These are phyloP conservation scores for Hordeum marinum DNA, from an alignment of 176 grass and related monocot genomes.

Conservation along the genomic window DNA sequence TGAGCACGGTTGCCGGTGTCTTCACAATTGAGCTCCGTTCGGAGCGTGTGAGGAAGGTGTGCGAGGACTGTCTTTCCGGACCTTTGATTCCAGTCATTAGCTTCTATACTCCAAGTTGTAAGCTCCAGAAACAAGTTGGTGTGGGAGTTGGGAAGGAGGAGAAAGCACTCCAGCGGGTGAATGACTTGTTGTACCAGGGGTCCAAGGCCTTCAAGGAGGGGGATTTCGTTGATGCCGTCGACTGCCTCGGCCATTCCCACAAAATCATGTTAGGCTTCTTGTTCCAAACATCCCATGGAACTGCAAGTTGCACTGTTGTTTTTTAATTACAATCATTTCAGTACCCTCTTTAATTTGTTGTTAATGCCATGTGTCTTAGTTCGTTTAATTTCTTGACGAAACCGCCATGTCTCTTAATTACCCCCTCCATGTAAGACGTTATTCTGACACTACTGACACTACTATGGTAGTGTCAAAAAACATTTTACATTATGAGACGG, in stretches of 20 bases:
- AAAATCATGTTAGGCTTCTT: conserved; percentile 70
- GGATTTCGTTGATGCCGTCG: conserved; percentile 44
- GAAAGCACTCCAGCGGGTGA: too few species aligned
- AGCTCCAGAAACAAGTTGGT: background rate
- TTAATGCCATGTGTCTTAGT: background rate
- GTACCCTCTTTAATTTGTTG: background rate
- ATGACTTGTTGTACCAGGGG: too few species aligned
- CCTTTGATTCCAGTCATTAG: background rate
- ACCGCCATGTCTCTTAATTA: too few species aligned
- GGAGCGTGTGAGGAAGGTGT: background rate
- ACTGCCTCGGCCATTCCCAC: conserved; percentile 72
- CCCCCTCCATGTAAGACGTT: too few species aligned
- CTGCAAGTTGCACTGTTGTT: background rate
- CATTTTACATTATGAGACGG: too few species aligned
- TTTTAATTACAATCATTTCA: background rate
- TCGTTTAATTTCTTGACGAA: too few species aligned
- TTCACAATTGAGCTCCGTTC: background rate
- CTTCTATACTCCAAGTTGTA: background rate
- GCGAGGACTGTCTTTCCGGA: background rate
- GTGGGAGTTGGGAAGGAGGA: too few species aligned
- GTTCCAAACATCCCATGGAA: background rate
- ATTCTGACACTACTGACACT: too few species aligned
- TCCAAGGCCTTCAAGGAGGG: too few species aligned
- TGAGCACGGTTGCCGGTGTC: background rate
- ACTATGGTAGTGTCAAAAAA: too few species aligned